Conservation (phyloP, 2,329 filamentous ascomycete genomes). For the Cryphonectria radicalis region DNA sequence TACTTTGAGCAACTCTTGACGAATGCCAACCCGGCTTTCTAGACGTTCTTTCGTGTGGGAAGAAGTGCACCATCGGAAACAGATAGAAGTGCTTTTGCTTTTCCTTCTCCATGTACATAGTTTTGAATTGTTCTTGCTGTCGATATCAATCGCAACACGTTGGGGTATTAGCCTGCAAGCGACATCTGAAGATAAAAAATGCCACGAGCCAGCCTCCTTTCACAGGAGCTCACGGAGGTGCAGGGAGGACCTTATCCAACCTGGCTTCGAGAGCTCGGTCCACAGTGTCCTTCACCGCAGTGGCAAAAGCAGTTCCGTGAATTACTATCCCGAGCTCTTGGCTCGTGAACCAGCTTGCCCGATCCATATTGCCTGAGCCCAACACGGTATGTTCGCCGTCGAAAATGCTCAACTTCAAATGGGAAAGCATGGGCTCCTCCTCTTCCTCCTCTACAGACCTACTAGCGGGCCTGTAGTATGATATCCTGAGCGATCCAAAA, state of each 20-base stretch:
- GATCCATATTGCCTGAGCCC: conserved; percentile 83
- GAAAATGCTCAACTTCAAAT: conserved; percentile 77
- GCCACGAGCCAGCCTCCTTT: neutral
- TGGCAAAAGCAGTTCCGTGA: conserved; percentile 42
- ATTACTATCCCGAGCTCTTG: conserved; percentile 77
- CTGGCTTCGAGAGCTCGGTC: conserved; percentile 41
- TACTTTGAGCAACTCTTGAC: conserved; percentile 62
- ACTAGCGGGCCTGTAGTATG: conserved; percentile 56
- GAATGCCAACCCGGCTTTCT: conserved; percentile 60
- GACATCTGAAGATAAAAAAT: neutral
- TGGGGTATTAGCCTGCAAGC: neutral
- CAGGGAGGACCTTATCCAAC: conserved; percentile 38
- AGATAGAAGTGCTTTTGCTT: neutral
- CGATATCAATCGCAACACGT: conserved; percentile 1
- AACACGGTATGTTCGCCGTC: conserved; percentile 70
- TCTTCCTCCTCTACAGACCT: conserved; percentile 40
- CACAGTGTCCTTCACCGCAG: conserved; percentile 37
- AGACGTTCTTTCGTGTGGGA: conserved; percentile 10
- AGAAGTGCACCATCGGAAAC: neutral
- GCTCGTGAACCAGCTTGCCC: conserved; percentile 85
- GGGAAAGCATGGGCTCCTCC: conserved; percentile 73
- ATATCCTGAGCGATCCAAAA: conserved; percentile 58
- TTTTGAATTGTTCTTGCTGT: conserved; percentile 17
- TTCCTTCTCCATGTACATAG: conserved; percentile 26
- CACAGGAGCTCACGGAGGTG: conserved; percentile 10